A percentile compares a stretch with the other conserved stretches of the same genome.
Evolutionary conservation across 106 monocot genomes (phyloP).

Genomic region (Ottelia alismoides): DNA sequence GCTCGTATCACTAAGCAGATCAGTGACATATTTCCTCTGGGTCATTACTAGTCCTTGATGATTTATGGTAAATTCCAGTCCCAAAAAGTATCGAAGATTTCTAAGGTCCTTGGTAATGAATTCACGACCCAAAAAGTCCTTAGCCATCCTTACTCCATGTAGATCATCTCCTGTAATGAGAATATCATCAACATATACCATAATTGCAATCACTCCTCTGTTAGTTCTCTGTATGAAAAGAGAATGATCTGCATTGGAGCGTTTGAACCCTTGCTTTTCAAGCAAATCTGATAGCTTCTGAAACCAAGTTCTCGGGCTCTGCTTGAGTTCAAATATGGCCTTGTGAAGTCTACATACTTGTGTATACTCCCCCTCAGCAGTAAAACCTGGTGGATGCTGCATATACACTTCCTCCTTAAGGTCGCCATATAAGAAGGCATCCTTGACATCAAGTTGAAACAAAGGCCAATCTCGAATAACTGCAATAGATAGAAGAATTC

Average conservation of each 20-base stretch:
- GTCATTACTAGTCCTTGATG: too few relatives aligned
- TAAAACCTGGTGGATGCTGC: background rate
- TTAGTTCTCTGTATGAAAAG: background rate
- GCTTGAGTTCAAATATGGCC: background rate
- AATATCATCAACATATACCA: constrained; percentile 2
- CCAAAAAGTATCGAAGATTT: background rate
- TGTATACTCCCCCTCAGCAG: background rate
- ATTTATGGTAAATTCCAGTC: background rate
- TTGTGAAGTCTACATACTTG: background rate
- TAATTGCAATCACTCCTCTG: background rate
- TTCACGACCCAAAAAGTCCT: background rate
- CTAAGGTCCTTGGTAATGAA: background rate
- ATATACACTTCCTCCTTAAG: background rate
- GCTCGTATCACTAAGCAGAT: background rate
- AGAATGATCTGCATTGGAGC: background rate
- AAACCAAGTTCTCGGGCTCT: background rate
- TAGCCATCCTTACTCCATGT: background rate
- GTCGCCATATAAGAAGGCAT: background rate
- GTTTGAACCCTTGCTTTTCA: background rate
- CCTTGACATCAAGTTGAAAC: background rate
- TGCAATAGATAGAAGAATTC: background rate
- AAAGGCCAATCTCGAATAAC: background rate
- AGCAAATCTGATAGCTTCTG: background rate
- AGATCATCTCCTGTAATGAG: background rate
- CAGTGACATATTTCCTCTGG: too few relatives aligned